A percentile compares a stretch with the other conserved stretches of the same genome.
These are phyloP conservation scores for Calonectria pseudoreteaudii DNA, from an alignment of 2,329 filamentous ascomycete genomes.

Conservation along the genomic window DNA sequence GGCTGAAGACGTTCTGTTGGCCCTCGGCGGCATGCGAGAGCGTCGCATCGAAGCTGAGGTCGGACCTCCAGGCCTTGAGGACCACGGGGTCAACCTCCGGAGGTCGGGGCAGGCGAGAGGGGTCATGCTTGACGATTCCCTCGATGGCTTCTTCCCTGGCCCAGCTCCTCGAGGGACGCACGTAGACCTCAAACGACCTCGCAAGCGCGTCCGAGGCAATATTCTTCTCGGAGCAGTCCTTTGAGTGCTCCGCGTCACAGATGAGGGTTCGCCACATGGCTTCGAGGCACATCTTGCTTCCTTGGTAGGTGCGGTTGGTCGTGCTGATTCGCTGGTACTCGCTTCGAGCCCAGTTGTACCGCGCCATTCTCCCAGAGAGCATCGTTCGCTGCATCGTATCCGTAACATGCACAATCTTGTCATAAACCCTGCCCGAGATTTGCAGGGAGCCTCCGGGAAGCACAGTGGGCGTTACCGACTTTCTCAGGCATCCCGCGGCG, in stretches of 20 bases:
- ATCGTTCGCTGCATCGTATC: constrained; percentile 1
- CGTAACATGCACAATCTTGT: constrained; percentile 13
- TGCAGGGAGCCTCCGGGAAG: not conserved
- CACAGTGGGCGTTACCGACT: not conserved
- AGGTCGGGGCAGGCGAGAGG: not conserved
- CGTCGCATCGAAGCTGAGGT: not conserved
- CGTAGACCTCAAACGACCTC: constrained; percentile 8
- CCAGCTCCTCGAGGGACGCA: not conserved
- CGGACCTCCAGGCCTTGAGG: constrained; percentile 2
- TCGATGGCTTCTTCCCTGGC: not conserved
- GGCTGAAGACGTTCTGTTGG: not conserved
- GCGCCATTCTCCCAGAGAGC: constrained; percentile 1
- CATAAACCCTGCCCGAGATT: not conserved
- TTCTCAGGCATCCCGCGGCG: not conserved
- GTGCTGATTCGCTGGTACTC: constrained; percentile 13
- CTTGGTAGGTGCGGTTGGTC: not conserved
- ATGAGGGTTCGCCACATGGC: constrained; percentile 22
- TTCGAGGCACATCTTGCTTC: constrained; percentile 6
- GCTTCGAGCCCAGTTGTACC: constrained; percentile 12
- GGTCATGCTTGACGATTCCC: not conserved
- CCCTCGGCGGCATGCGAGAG: not conserved
- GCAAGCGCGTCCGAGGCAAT: not conserved
- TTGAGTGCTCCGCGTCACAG: not conserved
- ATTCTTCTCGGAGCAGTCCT: not conserved
- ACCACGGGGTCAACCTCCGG: not conserved